Evolutionary conservation across 2,329 filamentous ascomycete species (phyloP).

Genomic region (Zarea fungicola): DNA sequence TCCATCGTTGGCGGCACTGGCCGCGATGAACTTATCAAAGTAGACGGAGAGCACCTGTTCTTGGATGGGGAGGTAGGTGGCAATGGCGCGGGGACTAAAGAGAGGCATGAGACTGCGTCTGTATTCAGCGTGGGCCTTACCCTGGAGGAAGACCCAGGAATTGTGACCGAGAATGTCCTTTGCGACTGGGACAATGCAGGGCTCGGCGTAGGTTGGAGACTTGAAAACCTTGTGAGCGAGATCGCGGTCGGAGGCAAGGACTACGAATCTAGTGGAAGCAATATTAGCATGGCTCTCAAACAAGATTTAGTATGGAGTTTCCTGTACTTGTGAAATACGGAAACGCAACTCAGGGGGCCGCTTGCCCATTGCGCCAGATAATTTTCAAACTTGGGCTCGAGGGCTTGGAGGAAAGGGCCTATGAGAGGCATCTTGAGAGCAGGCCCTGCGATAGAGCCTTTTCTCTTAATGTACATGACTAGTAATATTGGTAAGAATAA

Average conservation of each 20-base stretch:
- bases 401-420: constrained; percentile 70
- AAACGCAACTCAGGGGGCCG: constrained; percentile 74
- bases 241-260: constrained; percentile 71
- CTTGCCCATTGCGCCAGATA: constrained; percentile 76
- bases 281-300: background rate
- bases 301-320: background rate
- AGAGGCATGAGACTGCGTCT: constrained; percentile 69
- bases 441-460: constrained; percentile 59
- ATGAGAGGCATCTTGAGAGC: constrained; percentile 62
- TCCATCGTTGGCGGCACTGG: constrained; percentile 47
- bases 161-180: constrained; percentile 66
- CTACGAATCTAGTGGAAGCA: constrained; percentile 58
- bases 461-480: constrained; percentile 58
- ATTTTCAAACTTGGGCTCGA: constrained; percentile 66
- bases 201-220: constrained; percentile 67
- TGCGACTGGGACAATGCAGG: constrained; percentile 72
- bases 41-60: constrained; percentile 68
- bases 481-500: constrained; percentile 3
- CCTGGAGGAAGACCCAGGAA: constrained; percentile 77
- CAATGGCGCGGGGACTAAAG: constrained; percentile 68
- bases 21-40: constrained; percentile 61
- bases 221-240: constrained; percentile 80
- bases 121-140: constrained; percentile 71
- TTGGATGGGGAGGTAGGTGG: constrained; percentile 66
- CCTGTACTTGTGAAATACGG: constrained; percentile 74